Evolutionary conservation across 208 protist genomes (phyloP), one percentile per base, ranked within the genome.

Genomic region (Leishmania turanica): DNA sequence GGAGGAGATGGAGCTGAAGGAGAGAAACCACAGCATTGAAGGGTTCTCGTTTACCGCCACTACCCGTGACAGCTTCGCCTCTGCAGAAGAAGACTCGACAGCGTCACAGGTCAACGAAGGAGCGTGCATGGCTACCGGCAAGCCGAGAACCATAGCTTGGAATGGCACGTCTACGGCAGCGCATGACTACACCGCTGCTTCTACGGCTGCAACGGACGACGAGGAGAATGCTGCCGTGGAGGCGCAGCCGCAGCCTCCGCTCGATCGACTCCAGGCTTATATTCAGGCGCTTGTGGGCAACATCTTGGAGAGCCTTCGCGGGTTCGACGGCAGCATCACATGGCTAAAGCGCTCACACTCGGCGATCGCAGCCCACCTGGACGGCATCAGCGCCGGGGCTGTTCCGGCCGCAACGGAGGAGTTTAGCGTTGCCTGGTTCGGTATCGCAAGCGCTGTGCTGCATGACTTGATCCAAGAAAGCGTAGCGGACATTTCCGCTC

Each of bases 401-500:
- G 62, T 82, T 9, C 87, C 87, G 3, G 79, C 78, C 62, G 64
- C 42, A 11, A 82, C 79, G 9, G 84, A 87, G 60, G 87, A 90
- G 73, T 87, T 88, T 72, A 86, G 68, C 53, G 68, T 87, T 9
- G 77, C 79, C 51, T 90, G 87, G 87, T 90, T 85, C 74, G 84
- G 87, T 9, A 84, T 87, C 56, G 87, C 87, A 65, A 80, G 78
- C 21, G 80, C 81, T 40, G 76, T 88, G 27, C 71, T 87, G 58
- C 75, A 49, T 72, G 66, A 76, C 31, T 40, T 86, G 49, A 80
- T 89, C 37, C 34, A 66, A 42, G 82, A 86, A 45, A 82, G 78
- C 45, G 75, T 79, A 6, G 85, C 84, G 53, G 58, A 60, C 9
- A 60, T 78, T 4, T 81, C 17, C 2, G 53, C 15, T 69, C 51